Conservation (phyloP, 2,329 filamentous ascomycete species). For the Claviceps quebecensis region DNA sequence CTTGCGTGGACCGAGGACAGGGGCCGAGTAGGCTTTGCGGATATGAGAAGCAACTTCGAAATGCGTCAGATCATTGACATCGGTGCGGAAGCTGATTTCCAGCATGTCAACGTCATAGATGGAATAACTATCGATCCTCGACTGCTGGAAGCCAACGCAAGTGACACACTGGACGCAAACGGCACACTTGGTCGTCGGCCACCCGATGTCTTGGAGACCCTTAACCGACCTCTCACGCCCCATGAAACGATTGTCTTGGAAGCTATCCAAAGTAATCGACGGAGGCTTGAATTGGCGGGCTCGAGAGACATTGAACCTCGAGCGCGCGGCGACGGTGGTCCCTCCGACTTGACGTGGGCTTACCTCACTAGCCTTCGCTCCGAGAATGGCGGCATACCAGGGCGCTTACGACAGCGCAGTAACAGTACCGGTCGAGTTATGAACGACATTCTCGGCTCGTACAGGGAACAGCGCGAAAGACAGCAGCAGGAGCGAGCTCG, state of each 20-base stretch:
- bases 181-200: slow-evolving; percentile 3
- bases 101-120: slow-evolving; percentile 43
- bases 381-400: slow-evolving; percentile 12
- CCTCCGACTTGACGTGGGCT: slow-evolving; percentile 9
- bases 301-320: slow-evolving; percentile 15
- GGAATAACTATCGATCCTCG: slow-evolving; percentile 39
- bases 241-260: slow-evolving; percentile 44
- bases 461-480: slow-evolving; percentile 23
- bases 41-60: slow-evolving; percentile 52
- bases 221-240: slow-evolving; percentile 36
- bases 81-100: slow-evolving; percentile 41
- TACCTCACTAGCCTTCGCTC: slow-evolving; percentile 10
- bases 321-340: slow-evolving; percentile 6
- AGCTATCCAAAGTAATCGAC: slow-evolving; percentile 38
- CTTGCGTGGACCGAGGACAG: slow-evolving; percentile 90
- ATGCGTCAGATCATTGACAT: slow-evolving; percentile 56
- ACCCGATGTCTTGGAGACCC: slow-evolving; percentile 24
- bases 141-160: slow-evolving; percentile 32
- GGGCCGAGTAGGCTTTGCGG: slow-evolving; percentile 58
- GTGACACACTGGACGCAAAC: too few relatives aligned
- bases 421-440: slow-evolving; percentile 24
- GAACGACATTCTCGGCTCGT: slow-evolving; percentile 23
- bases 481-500: slow-evolving; percentile 20
- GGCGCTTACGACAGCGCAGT: slow-evolving; percentile 22
- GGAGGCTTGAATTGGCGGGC: slow-evolving; percentile 30